A percentile compares a stretch with the other conserved stretches of the same genome.
phyloP scores from a whole-genome alignment of 164 flowering plant species.

The Magnolia changhungtana region DNA sequence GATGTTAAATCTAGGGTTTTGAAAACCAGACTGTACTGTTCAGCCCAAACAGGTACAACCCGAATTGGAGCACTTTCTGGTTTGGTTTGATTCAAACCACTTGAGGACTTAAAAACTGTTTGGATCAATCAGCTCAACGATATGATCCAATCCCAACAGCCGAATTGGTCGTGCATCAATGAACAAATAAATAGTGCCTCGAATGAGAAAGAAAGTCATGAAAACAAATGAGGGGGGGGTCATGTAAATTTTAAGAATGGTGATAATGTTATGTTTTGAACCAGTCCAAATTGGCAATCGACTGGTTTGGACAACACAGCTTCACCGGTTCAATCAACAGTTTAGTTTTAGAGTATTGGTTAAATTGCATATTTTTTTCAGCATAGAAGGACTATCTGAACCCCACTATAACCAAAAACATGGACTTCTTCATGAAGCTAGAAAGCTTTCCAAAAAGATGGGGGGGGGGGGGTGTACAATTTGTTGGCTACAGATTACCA shows the following conservation, averaged over 20 bases:
- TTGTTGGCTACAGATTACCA: conserved; percentile 19
- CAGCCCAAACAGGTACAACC: background rate
- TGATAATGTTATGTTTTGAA: too few species aligned
- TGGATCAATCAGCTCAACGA: too few species aligned
- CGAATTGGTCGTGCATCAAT: too few species aligned
- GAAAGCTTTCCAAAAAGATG: background rate
- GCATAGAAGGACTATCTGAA: background rate
- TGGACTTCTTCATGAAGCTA: background rate
- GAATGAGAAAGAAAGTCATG: too few species aligned
- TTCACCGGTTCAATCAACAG: background rate
- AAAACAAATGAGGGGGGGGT: too few species aligned
- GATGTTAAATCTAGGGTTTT: background rate
- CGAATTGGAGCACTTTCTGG: background rate
- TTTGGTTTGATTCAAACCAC: too few species aligned
- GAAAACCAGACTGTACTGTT: background rate
- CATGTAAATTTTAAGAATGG: too few species aligned
- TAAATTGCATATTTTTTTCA: background rate
- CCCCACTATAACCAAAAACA: background rate
- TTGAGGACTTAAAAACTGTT: too few species aligned
- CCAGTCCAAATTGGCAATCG: too few species aligned
- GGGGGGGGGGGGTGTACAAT: background rate
- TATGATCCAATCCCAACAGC: too few species aligned
- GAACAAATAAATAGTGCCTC: too few species aligned
- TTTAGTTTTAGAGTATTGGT: background rate
- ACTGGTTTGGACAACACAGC: background rate